Conservation (phyloP, 148 eudicot species). For the Rhododendron molle region DNA sequence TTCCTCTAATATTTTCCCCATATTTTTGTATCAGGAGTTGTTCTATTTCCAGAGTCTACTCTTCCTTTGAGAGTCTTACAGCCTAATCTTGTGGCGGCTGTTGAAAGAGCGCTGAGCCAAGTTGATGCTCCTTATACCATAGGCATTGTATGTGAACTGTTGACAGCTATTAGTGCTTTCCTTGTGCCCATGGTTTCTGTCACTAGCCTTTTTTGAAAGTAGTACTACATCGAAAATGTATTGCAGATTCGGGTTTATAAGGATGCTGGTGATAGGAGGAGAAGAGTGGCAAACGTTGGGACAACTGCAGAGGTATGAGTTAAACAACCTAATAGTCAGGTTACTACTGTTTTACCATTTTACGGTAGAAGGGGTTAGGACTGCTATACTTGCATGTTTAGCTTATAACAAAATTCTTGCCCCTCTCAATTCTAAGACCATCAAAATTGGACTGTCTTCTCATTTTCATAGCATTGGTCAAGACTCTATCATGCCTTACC, state of each 20-base stretch:
- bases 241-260: conserved; percentile 64
- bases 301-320: conserved; percentile 86
- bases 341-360: neutral
- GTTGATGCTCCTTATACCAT: conserved; percentile 61
- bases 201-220: neutral
- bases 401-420: neutral
- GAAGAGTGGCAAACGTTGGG: conserved; percentile 61
- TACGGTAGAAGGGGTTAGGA: neutral
- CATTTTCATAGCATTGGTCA: too few relatives aligned
- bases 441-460: neutral
- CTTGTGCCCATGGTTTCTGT: conserved; percentile 5
- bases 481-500: too few relatives aligned
- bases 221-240: conserved; percentile 2
- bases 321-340: neutral
- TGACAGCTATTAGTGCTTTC: conserved; percentile 4
- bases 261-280: conserved; percentile 45
- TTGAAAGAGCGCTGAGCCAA: conserved; percentile 79
- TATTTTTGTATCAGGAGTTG: conserved; percentile 53
- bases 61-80: conserved; percentile 85
- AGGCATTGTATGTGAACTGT: conserved; percentile 71
- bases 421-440: neutral
- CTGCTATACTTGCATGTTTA: neutral
- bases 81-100: conserved; percentile 58
- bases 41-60: conserved; percentile 88
- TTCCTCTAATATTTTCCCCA: neutral